Conservation (phyloP, 169 alveolate genomes). For the Theileria sp. region DNA sequence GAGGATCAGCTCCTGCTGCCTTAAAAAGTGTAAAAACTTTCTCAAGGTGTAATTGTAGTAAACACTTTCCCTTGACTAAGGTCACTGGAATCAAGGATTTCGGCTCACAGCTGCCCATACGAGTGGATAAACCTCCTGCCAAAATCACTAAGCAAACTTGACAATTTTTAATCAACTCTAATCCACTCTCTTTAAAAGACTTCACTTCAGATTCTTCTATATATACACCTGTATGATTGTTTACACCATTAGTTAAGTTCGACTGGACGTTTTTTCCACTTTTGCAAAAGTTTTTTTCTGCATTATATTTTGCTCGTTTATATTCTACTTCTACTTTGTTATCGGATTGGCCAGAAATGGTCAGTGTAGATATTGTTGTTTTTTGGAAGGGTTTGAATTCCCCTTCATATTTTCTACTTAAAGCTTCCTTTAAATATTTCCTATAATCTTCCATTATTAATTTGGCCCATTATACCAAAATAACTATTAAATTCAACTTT, state of each 20-base stretch:
- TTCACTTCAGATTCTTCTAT: background rate
- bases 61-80: slow-evolving; percentile 61
- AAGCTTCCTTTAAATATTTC: background rate
- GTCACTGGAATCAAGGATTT: slow-evolving; percentile 70
- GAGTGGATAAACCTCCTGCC: slow-evolving; percentile 74
- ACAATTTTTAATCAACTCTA: slow-evolving; percentile 36
- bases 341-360: background rate
- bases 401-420: background rate
- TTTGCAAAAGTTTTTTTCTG: background rate
- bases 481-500: background rate
- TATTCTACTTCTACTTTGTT: background rate
- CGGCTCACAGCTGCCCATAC: slow-evolving; percentile 57
- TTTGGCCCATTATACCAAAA: background rate
- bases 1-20: slow-evolving; percentile 12
- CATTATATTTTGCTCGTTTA: background rate
- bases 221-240: background rate
- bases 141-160: slow-evolving; percentile 67
- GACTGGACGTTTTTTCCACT: background rate
- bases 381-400: background rate
- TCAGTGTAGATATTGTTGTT: background rate
- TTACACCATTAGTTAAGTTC: background rate
- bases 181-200: slow-evolving; percentile 16
- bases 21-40: slow-evolving; percentile 42
- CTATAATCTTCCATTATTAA: background rate
- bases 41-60: slow-evolving; percentile 71